Evolutionary conservation across 2,329 filamentous ascomycete species (phyloP).

Genomic region (Orbilia javanica): DNA sequence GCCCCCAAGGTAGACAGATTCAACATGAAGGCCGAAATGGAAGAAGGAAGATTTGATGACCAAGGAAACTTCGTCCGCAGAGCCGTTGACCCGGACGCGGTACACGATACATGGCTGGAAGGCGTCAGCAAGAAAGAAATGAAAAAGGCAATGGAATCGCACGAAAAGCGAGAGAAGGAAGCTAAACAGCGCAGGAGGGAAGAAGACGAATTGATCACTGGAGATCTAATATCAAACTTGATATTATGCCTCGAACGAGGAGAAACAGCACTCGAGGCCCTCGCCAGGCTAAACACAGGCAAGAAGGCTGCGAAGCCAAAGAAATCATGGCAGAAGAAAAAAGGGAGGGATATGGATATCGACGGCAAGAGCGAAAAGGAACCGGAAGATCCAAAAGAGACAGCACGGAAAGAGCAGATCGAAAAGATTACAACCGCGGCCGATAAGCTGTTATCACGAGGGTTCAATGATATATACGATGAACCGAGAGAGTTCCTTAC

Average conservation of each 20-base stretch:
- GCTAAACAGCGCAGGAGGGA: conserved; percentile 77
- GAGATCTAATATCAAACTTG: conserved; percentile 79
- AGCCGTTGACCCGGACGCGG: conserved; percentile 86
- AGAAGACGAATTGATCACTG: conserved; percentile 80
- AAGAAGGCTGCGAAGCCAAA: conserved; percentile 71
- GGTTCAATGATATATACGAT: conserved; percentile 91
- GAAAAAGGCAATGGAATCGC: conserved; percentile 85
- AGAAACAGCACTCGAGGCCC: conserved; percentile 88
- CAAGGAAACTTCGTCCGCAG: conserved; percentile 91
- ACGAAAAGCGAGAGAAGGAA: conserved; percentile 85
- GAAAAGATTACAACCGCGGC: conserved; percentile 88
- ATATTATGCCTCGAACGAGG: conserved; percentile 80
- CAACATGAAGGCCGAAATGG: conserved; percentile 89
- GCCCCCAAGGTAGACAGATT: conserved; percentile 96
- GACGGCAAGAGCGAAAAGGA: conserved; percentile 68
- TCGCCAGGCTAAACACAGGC: conserved; percentile 80
- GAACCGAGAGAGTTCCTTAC: conserved; percentile 85
- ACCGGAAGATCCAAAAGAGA: conserved; percentile 77
- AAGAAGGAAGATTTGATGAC: conserved; percentile 93
- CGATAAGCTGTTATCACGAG: conserved; percentile 84
- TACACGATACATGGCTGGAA: conserved; percentile 92
- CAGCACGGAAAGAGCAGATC: conserved; percentile 78
- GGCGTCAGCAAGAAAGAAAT: conserved; percentile 95
- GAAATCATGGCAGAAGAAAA: conserved; percentile 75
- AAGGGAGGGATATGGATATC: conserved; percentile 77